Percentiles rank a stretch among this genome's conserved stretches.
phyloP scores from a whole-genome alignment of 148 eudicot genomes.

The Rhododendron mucronatum region DNA sequence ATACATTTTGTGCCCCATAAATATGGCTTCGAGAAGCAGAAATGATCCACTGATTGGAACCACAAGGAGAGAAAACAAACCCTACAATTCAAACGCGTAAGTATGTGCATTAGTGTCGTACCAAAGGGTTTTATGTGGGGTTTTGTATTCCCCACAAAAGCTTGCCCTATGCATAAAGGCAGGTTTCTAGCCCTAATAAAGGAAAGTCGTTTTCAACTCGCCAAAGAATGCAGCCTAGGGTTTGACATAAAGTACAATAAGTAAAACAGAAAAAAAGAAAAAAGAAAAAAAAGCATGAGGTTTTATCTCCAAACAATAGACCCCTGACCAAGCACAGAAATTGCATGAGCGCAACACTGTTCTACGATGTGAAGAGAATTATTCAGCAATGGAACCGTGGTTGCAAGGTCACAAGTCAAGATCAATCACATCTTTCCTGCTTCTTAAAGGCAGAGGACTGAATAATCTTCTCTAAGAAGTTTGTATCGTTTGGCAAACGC shows the following conservation, averaged over 20 bases:
- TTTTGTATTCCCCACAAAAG: neutral
- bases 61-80: neutral
- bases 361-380: neutral
- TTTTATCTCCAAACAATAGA: neutral
- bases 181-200: neutral
- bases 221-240: neutral
- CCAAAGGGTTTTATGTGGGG: neutral
- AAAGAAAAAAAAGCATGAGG: neutral
- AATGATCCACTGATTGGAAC: neutral
- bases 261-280: neutral
- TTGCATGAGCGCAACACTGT: neutral
- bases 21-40: neutral
- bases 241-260: neutral
- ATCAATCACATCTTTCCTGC: neutral
- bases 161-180: neutral
- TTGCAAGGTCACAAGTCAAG: neutral
- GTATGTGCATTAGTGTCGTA: neutral
- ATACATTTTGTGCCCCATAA: neutral
- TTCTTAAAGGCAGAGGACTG: neutral
- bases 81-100: neutral
- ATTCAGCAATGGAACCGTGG: neutral
- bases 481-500: neutral
- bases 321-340: neutral
- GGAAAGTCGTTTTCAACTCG: neutral
- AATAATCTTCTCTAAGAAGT: neutral